A percentile compares a stretch with the other conserved stretches of the same genome.
phyloP scores from a whole-genome alignment of 805 yeast genomes.

The Candida dendrica region DNA sequence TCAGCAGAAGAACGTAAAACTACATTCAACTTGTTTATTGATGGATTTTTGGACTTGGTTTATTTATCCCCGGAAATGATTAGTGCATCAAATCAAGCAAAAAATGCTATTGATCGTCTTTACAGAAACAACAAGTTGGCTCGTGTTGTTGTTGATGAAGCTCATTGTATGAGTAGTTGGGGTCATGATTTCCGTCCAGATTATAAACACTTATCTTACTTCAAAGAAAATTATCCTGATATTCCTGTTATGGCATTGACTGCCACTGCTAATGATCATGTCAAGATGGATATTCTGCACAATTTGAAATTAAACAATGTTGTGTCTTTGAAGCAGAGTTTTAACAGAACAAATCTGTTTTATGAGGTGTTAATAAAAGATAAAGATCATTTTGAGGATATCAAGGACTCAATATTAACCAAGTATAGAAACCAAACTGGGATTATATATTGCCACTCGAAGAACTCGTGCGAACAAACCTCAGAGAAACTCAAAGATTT shows the following conservation, averaged over 20 bases:
- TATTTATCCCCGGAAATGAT: conserved; percentile 95
- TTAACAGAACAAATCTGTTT: conserved; percentile 78
- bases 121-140: conserved; percentile 56
- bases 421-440: conserved; percentile 62
- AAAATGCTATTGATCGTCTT: conserved; percentile 50
- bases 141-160: conserved; percentile 90
- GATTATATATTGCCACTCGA: conserved; percentile 89
- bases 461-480: conserved; percentile 79
- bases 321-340: conserved; percentile 75
- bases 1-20: conserved; percentile 53
- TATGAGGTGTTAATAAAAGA: conserved; percentile 72
- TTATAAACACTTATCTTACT: conserved; percentile 70
- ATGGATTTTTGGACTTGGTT: conserved; percentile 66
- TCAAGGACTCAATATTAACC: conserved; percentile 44
- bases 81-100: conserved; percentile 63
- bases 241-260: conserved; percentile 94
- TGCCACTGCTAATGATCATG: conserved; percentile 93
- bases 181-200: conserved; percentile 98
- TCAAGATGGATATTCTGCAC: conserved; percentile 75
- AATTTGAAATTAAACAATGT: conserved; percentile 62
- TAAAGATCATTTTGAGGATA: conserved; percentile 45
- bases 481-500: conserved; percentile 47
- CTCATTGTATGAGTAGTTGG: conserved; percentile 98
- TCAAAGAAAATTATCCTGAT: conserved; percentile 66
- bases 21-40: conserved; percentile 52